Conservation (phyloP, 2,329 filamentous ascomycete species). For the Cladophialophora yegresii region DNA sequence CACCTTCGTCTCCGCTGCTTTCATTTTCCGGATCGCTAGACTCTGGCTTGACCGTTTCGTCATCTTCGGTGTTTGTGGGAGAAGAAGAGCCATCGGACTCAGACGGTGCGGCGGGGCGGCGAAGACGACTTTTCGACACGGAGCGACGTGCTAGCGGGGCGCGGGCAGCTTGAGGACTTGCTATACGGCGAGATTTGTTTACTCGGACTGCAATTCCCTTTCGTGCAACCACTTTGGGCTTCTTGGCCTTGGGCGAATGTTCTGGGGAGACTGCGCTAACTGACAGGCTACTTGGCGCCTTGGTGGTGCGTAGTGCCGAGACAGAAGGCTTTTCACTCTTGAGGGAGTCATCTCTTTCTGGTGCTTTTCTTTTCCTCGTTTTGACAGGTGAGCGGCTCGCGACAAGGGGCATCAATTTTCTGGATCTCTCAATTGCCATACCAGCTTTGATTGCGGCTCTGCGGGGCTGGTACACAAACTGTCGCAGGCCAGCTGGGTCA, state of each 20-base stretch:
- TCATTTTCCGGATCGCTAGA: no score
- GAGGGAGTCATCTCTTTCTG: neutral
- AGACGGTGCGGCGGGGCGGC: no score
- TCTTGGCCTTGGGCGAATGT: neutral
- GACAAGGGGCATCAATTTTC: neutral
- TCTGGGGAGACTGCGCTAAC: neutral
- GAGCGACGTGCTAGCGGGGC: neutral
- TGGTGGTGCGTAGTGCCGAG: no score
- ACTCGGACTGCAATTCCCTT: no score
- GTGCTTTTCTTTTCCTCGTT: constrained; percentile 2
- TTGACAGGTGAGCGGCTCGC: neutral
- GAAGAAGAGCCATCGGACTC: neutral
- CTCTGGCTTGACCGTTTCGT: neutral
- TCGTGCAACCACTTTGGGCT: neutral
- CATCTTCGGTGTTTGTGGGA: neutral
- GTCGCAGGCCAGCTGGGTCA: neutral
- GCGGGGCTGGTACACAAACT: constrained; percentile 21
- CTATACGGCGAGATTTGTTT: neutral
- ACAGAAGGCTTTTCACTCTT: neutral
- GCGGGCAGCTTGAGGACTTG: neutral
- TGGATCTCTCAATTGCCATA: neutral
- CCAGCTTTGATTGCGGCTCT: constrained; percentile 23
- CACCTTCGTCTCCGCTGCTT: neutral
- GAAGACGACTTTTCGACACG: neutral
- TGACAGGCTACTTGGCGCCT: neutral